Conservation (phyloP, 1,139 yeast species). For the Lodderomyces elongisporus region DNA sequence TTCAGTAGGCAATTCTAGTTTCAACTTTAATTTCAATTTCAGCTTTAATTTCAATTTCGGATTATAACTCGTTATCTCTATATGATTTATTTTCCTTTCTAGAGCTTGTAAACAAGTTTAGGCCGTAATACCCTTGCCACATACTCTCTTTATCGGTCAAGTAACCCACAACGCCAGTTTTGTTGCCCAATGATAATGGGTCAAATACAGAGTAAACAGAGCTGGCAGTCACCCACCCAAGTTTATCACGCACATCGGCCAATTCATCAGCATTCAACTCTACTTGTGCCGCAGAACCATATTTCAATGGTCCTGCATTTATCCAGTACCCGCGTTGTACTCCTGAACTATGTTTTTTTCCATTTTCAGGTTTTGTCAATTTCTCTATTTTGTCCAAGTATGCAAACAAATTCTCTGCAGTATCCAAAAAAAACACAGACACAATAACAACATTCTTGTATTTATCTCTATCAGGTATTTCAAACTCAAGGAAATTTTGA, state of each 20-base stretch:
- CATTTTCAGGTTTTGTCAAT: constrained; percentile 34
- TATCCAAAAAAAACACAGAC: constrained; percentile 75
- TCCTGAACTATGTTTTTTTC: constrained; percentile 5
- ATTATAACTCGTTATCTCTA: constrained; percentile 6
- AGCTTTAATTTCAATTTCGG: constrained; percentile 1
- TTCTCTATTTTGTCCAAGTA: constrained; percentile 60
- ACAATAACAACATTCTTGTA: constrained; percentile 55
- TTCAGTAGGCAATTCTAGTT: neutral
- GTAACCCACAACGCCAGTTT: constrained; percentile 38
- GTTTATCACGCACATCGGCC: constrained; percentile 36
- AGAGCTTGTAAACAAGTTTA: constrained; percentile 42
- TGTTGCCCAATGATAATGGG: constrained; percentile 18
- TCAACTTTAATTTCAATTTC: too few species aligned
- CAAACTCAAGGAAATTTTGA: constrained; percentile 63
- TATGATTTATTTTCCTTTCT: constrained; percentile 20
- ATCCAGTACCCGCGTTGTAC: constrained; percentile 62
- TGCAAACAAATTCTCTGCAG: constrained; percentile 76
- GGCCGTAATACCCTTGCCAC: constrained; percentile 77
- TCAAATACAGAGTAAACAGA: constrained; percentile 8
- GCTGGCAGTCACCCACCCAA: constrained; percentile 61
- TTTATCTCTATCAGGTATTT: constrained; percentile 18
- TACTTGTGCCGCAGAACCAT: constrained; percentile 80
- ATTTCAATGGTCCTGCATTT: constrained; percentile 81
- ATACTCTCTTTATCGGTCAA: constrained; percentile 59
- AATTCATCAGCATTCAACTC: constrained; percentile 69